Evolutionary conservation across 1,139 yeast species (phyloP).

Genomic region (Suhomyces maxii): DNA sequence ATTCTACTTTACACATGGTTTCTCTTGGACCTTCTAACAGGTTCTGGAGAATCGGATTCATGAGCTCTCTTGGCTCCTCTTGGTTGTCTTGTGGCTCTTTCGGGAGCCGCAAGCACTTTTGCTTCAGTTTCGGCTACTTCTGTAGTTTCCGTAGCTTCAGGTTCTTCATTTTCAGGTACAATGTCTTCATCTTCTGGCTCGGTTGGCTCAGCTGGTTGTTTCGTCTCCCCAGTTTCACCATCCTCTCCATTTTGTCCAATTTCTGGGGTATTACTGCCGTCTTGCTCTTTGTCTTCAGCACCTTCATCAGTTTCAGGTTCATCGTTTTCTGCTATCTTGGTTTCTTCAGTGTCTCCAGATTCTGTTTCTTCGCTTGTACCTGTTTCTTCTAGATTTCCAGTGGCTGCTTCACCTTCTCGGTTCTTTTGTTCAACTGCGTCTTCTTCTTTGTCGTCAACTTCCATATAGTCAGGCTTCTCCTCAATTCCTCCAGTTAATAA

Average conservation of each 20-base stretch:
- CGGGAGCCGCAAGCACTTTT: background rate
- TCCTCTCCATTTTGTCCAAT: background rate
- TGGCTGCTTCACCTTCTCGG: background rate
- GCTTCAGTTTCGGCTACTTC: background rate
- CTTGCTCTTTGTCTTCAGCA: background rate
- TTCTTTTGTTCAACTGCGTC: background rate
- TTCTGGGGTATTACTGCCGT: background rate
- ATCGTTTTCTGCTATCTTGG: background rate
- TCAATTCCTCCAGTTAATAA: slow-evolving; percentile 14
- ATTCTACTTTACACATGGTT: background rate
- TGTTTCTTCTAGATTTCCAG: background rate
- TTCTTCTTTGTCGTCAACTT: slow-evolving; percentile 4
- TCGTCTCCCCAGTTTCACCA: background rate
- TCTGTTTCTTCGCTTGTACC: background rate
- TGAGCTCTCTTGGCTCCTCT: slow-evolving; percentile 5
- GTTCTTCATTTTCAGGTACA: background rate
- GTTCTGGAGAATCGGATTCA: slow-evolving; percentile 2
- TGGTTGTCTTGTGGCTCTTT: background rate
- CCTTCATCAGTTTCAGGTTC: background rate
- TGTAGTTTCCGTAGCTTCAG: no score
- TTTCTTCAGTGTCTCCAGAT: background rate
- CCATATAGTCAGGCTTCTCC: slow-evolving; percentile 7
- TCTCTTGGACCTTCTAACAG: slow-evolving; percentile 1
- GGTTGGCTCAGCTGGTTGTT: background rate
- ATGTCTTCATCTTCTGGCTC: background rate